Evolutionary conservation across 1,284 basidiomycete species (phyloP).

Genomic region (Rhodotorula sp.): DNA sequence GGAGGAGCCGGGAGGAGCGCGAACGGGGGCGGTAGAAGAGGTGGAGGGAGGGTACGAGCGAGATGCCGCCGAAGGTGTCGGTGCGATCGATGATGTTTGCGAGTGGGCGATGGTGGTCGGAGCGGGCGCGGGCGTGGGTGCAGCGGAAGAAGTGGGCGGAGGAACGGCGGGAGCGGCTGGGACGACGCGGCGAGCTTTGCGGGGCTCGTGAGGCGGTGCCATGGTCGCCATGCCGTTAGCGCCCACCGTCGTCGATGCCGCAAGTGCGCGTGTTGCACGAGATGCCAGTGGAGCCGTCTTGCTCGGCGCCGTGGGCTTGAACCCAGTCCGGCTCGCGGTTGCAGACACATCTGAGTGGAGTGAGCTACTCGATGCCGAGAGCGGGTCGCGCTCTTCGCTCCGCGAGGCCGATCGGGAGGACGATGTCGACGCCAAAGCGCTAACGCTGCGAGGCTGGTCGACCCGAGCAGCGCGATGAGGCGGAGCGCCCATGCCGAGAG

Average conservation of each 20-base stretch:
- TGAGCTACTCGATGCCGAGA: slow-evolving; percentile 5
- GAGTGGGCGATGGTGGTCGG: not conserved
- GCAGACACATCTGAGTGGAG: not conserved
- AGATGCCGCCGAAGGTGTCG: not conserved
- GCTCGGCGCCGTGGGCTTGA: slow-evolving; percentile 14
- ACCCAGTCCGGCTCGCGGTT: not conserved
- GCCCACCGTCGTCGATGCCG: not conserved
- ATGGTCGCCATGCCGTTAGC: not conserved
- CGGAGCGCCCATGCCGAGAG: not conserved
- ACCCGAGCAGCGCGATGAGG: slow-evolving; percentile 3
- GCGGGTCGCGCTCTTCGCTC: slow-evolving; percentile 8
- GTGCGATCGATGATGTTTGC: not conserved
- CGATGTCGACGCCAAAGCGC: not conserved
- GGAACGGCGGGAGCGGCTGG: not conserved
- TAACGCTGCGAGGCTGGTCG: not conserved
- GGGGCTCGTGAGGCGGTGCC: slow-evolving; percentile 1
- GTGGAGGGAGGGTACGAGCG: not conserved
- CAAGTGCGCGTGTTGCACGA: not conserved
- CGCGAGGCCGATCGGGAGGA: slow-evolving; percentile 14
- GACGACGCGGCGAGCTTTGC: slow-evolving; percentile 15
- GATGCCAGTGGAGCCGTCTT: not conserved
- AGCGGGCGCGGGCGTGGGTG: not conserved
- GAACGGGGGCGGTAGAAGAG: not conserved
- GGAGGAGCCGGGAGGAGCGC: slow-evolving; percentile 7
- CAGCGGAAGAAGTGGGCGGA: not conserved